Evolutionary conservation across 305 asterid genomes (phyloP).

Genomic region (Fraxinus sp.): DNA sequence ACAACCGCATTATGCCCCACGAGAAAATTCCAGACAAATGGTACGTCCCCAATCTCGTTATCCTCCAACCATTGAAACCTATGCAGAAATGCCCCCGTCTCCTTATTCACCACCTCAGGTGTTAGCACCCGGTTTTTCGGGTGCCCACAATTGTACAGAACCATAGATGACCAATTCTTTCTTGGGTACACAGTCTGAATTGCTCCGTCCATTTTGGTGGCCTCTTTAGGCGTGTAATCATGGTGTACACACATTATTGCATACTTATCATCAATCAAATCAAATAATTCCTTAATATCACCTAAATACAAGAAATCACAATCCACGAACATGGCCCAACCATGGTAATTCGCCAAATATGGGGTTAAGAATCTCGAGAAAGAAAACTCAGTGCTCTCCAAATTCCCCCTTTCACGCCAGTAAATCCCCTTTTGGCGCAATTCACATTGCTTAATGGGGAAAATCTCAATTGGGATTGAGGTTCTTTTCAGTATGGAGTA

Average conservation of each 20-base stretch:
- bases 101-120: constrained; percentile 74
- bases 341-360: constrained; percentile 49
- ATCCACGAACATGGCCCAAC: constrained; percentile 95
- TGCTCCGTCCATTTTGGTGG: constrained; percentile 90
- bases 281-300: constrained; percentile 60
- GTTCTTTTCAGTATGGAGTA: constrained; percentile 67
- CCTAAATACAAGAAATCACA: constrained; percentile 79
- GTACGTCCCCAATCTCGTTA: constrained; percentile 74
- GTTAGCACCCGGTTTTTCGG: constrained; percentile 60
- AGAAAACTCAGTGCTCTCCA: constrained; percentile 93
- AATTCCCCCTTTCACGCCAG: constrained; percentile 79
- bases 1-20: constrained; percentile 77
- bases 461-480: constrained; percentile 70
- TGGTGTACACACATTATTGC: constrained; percentile 92
- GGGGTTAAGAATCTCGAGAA: constrained; percentile 87
- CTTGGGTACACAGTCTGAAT: constrained; percentile 81
- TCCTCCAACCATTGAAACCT: constrained; percentile 86
- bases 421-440: constrained; percentile 59
- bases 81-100: constrained; percentile 79
- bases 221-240: constrained; percentile 82
- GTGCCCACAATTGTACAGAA: constrained; percentile 78
- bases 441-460: constrained; percentile 74
- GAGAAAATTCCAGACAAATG: constrained; percentile 84
- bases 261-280: constrained; percentile 59
- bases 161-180: constrained; percentile 99